Conservation (phyloP, 179 eudicot genomes). For the Dionaea muscipula region DNA sequence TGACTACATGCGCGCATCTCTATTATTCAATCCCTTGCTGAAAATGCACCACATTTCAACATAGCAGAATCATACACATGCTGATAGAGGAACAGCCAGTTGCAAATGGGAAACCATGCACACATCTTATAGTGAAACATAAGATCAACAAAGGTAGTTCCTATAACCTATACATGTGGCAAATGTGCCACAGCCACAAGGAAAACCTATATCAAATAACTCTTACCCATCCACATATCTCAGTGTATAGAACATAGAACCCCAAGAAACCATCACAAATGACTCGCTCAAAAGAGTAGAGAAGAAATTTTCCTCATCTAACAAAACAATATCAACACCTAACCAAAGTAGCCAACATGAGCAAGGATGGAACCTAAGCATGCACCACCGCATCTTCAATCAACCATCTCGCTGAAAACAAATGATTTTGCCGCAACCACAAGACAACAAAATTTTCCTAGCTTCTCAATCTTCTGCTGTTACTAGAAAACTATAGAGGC, state of each 20-base stretch:
- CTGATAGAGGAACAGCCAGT: no score
- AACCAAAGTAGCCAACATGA: slow-evolving; percentile 4
- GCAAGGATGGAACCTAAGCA: neutral
- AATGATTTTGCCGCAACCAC: slow-evolving; percentile 16
- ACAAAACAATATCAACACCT: slow-evolving; percentile 22
- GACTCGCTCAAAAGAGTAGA: slow-evolving; percentile 3
- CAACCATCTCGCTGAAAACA: slow-evolving; percentile 12
- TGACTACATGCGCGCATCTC: no score
- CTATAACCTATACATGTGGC: slow-evolving; percentile 25
- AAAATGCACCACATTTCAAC: no score
- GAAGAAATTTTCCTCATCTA: slow-evolving; percentile 10
- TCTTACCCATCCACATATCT: neutral
- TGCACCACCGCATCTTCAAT: slow-evolving; percentile 5
- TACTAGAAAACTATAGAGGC: neutral
- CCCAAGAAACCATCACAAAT: slow-evolving; percentile 10
- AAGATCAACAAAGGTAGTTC: no score
- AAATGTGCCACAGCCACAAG: slow-evolving; percentile 15
- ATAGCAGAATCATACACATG: no score
- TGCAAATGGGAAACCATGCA: no score
- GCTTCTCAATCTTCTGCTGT: slow-evolving; percentile 5
- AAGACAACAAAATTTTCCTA: slow-evolving; percentile 19
- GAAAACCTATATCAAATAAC: slow-evolving; percentile 7
- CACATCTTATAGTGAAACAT: no score
- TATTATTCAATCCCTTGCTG: no score
- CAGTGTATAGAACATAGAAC: slow-evolving; percentile 5